A percentile compares a stretch with the other conserved stretches of the same genome.
phyloP scores from a whole-genome alignment of 768 basidiomycete genomes.

The Trametes villosa region DNA sequence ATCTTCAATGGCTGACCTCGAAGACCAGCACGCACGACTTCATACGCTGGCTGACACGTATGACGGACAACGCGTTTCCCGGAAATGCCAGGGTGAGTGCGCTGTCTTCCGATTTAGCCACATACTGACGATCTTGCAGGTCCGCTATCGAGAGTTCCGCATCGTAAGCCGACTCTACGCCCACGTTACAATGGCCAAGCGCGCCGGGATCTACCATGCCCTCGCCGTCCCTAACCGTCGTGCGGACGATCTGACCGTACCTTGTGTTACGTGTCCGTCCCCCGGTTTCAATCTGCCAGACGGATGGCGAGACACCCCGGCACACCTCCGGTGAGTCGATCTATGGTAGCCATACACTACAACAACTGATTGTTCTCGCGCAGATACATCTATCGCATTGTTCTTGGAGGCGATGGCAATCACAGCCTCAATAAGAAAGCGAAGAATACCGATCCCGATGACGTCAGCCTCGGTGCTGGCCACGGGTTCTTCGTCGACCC shows the following conservation, averaged over 20 bases:
- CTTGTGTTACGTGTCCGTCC: neutral
- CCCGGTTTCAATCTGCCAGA: neutral
- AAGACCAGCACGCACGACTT: too few species aligned
- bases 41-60: too few species aligned
- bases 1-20: too few species aligned
- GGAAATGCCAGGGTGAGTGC: too few species aligned
- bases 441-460: neutral
- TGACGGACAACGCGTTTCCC: too few species aligned
- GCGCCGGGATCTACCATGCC: neutral
- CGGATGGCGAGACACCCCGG: neutral
- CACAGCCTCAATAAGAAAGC: constrained; percentile 1
- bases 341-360: neutral
- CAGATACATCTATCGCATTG: neutral
- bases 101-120: too few species aligned
- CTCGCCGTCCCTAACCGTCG: neutral
- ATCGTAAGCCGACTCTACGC: neutral
- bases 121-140: neutral
- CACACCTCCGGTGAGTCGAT: neutral
- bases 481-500: neutral
- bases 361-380: neutral
- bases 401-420: neutral
- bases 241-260: neutral
- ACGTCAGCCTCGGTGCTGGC: neutral
- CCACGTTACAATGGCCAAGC: neutral
- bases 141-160: neutral